Percentiles rank a stretch among this genome's conserved stretches.
These are phyloP conservation scores for Tetratostichococcus sp. DNA, from an alignment of 139 green algal species.

Conservation along the genomic window DNA sequence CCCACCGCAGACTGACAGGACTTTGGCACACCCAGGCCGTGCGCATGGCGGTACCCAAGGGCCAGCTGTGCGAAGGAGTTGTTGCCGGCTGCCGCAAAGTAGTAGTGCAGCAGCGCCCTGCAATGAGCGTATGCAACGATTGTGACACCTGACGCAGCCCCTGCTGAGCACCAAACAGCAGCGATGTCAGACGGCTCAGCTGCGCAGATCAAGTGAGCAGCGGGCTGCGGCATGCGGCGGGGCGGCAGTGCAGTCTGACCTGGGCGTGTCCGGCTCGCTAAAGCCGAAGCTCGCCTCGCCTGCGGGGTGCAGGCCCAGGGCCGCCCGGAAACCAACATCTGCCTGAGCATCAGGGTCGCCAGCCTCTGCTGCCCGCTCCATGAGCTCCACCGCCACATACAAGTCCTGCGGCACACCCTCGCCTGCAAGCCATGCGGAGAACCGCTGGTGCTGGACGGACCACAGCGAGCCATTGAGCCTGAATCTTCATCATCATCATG, in stretches of 20 bases:
- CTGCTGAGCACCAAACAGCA: too few species aligned
- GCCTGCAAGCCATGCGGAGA: conserved; percentile 25
- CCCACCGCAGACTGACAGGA: conserved; percentile 62
- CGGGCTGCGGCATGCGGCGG: not conserved
- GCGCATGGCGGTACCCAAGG: conserved; percentile 74
- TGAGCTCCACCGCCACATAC: conserved; percentile 55
- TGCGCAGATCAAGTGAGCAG: too few species aligned
- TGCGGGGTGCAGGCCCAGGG: conserved; percentile 52
- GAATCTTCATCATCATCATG: too few species aligned
- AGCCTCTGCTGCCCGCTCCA: conserved; percentile 49
- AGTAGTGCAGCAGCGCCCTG: conserved; percentile 70
- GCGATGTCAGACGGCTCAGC: too few species aligned
- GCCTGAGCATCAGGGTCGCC: conserved; percentile 71
- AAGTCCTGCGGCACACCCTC: conserved; percentile 45
- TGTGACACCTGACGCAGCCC: too few species aligned
- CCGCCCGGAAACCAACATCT: conserved; percentile 53
- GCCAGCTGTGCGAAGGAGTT: conserved; percentile 64
- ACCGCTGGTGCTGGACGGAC: too few species aligned
- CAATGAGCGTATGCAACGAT: too few species aligned
- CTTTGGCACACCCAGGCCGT: conserved; percentile 74
- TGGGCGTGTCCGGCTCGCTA: conserved; percentile 19
- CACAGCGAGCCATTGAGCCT: too few species aligned
- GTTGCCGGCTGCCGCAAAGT: conserved; percentile 68
- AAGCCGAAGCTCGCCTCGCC: conserved; percentile 23
- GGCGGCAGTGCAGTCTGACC: not conserved